These are phyloP conservation scores for Rhinocladiella similis DNA, from an alignment of 2,329 filamentous ascomycete genomes.

Conservation along the genomic window DNA sequence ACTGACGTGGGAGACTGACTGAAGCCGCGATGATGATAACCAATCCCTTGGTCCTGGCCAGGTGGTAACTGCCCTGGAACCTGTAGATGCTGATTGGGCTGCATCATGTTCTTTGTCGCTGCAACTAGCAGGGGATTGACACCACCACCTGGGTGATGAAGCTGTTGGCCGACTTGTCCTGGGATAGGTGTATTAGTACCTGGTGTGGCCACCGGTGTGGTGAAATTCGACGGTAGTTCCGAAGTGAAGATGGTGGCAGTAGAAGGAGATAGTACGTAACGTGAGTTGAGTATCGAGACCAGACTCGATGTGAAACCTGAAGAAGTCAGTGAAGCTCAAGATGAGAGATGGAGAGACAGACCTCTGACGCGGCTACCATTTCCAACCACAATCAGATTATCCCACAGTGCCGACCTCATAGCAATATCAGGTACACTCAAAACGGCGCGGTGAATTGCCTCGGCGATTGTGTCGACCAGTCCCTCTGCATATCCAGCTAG, in stretches of 20 bases:
- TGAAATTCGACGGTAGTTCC: conserved; percentile 90
- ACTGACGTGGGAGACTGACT: conserved; percentile 81
- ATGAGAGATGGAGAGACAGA: conserved; percentile 31
- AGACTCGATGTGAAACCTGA: conserved; percentile 87
- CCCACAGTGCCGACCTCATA: conserved; percentile 86
- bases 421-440: conserved; percentile 80
- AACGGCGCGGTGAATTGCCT: conserved; percentile 79
- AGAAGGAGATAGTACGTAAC: conserved; percentile 87
- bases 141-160: conserved; percentile 58
- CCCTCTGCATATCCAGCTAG: conserved; percentile 49
- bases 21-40: conserved; percentile 61
- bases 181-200: conserved; percentile 77
- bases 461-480: conserved; percentile 80
- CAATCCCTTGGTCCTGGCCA: conserved; percentile 32
- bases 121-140: conserved; percentile 92
- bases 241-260: conserved; percentile 96
- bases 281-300: conserved; percentile 72
- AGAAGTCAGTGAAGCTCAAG: conserved; percentile 42
- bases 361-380: conserved; percentile 72
- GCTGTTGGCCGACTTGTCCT: conserved; percentile 48
- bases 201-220: conserved; percentile 85
- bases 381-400: conserved; percentile 85
- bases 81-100: conserved; percentile 43
- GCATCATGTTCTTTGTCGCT: conserved; percentile 59
- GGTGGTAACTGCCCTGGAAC: conserved; percentile 36